phyloP scores from a whole-genome alignment of 805 yeast species.

The Ogataea glucozyma region DNA sequence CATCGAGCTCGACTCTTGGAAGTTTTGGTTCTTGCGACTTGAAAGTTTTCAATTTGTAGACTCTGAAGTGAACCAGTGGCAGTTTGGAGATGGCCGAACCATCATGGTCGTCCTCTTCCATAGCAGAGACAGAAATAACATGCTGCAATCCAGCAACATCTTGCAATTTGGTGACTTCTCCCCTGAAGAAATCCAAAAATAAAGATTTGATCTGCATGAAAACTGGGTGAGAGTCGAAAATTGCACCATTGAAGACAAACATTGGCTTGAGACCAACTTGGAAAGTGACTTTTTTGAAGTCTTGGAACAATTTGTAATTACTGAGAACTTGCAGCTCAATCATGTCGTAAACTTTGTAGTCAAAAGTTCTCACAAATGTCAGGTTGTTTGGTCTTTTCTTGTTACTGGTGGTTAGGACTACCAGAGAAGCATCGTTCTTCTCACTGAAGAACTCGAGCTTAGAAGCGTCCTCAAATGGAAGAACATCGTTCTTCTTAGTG shows the following conservation, averaged over 20 bases:
- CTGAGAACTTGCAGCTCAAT: conserved; percentile 76
- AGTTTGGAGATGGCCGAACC: conserved; percentile 56
- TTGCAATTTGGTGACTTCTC: conserved; percentile 73
- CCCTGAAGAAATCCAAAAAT: conserved; percentile 89
- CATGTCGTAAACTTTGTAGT: conserved; percentile 90
- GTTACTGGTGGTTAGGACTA: conserved; percentile 76
- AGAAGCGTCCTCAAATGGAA: conserved; percentile 89
- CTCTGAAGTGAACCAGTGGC: conserved; percentile 87
- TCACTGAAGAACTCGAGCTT: conserved; percentile 90
- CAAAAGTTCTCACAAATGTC: conserved; percentile 87
- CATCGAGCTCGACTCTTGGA: conserved; percentile 93
- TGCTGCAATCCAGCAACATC: conserved; percentile 96
- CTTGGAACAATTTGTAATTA: conserved; percentile 69
- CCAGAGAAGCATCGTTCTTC: conserved; percentile 86
- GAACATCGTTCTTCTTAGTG: conserved; percentile 80
- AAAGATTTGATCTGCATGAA: conserved; percentile 83
- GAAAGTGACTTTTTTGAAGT: conserved; percentile 79
- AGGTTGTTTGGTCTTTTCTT: conserved; percentile 93
- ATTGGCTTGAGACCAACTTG: conserved; percentile 90
- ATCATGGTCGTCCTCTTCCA: conserved; percentile 74
- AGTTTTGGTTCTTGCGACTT: conserved; percentile 77
- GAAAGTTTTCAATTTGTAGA: conserved; percentile 79
- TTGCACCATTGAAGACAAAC: conserved; percentile 90
- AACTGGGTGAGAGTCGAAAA: conserved; percentile 86
- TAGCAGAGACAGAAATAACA: conserved; percentile 77